Base-by-base conservation (phyloP, 129 eudicot genomes). In the Artemisia argyi region DNA sequence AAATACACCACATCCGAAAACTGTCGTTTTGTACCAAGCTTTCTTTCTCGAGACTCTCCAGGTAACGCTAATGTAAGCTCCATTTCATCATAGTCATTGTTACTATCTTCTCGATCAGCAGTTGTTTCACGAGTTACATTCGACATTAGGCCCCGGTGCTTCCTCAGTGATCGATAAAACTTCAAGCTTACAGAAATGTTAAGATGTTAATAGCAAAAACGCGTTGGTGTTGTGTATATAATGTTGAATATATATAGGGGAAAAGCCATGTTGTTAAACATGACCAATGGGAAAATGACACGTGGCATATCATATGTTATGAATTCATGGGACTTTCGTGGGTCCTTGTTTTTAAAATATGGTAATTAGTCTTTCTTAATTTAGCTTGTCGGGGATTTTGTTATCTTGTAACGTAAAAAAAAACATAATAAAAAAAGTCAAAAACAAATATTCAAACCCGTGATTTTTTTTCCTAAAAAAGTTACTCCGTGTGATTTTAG, bases 61-160 rank as follows among this genome's bases (percentile, higher is more conserved):
- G 97, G 97, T 50, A 88, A 74, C n/a, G 85, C 86, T 39, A 91
- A 66, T 3, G 88, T 91, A 48, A 91, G 96, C 87, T 91, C 97
- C 3, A 91, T 88, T 65, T 84, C 93, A 22, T 79, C 73, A 3
- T 76, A 79, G 61, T 81, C 76, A 39, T 81, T 70, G 68, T 75
- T 63, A 39, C 72, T 70, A 20, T 42, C 63, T 49, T 71, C 61
- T 13, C 73, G 73, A 64, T 72, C 84, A 62, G 61, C 56, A 42
- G 65, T 47, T 3, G 15, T 28, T 18, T 28, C 70, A 17, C 53
- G 65, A n/a, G 49, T 82, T 35, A 49, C 69, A 9, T 39, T 5
- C 35, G 78, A 53, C 76, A 66, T 81, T 65, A n/a, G 9, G 28
- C 32, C 11, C 12, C 4, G 50, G 15, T 14, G 11, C n/a, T 4